phyloP scores from a whole-genome alignment of 2,329 filamentous ascomycete species.

The Sporothrix brunneoviolacea region DNA sequence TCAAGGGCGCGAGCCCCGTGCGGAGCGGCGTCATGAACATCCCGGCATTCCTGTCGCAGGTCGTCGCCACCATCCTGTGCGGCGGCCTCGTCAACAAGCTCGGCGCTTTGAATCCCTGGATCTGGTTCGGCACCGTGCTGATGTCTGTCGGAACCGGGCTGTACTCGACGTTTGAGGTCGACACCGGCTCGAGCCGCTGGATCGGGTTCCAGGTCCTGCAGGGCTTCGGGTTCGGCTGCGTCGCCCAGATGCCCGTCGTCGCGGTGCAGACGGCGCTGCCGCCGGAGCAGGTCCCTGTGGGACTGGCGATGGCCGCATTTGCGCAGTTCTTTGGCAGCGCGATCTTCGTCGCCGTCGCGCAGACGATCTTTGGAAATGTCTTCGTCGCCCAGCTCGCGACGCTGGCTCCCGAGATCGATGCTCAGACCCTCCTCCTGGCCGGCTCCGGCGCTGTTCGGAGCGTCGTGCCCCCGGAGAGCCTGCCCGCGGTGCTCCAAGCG shows the following conservation, averaged over 20 bases:
- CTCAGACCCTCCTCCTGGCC: background rate
- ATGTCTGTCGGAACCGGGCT: conserved; percentile 42
- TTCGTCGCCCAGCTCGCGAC: conserved; percentile 32
- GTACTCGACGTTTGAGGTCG: conserved; percentile 42
- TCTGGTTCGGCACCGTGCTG: conserved; percentile 31
- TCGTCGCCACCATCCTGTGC: conserved; percentile 19
- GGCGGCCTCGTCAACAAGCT: conserved; percentile 22
- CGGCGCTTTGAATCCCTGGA: conserved; percentile 12
- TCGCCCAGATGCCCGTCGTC: conserved; percentile 39
- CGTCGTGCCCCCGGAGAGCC: background rate
- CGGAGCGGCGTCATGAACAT: conserved; percentile 21
- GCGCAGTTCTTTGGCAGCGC: conserved; percentile 59
- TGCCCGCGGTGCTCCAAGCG: background rate
- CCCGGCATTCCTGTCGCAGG: conserved; percentile 23
- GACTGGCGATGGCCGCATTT: conserved; percentile 47
- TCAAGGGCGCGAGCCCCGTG: no score
- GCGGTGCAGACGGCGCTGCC: conserved; percentile 45
- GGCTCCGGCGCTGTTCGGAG: conserved; percentile 2
- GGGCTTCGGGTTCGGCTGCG: conserved; percentile 37
- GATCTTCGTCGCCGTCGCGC: conserved; percentile 37
- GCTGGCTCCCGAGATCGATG: background rate
- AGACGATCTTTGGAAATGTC: conserved; percentile 61
- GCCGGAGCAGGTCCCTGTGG: conserved; percentile 40
- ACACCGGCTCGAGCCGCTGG: conserved; percentile 41
- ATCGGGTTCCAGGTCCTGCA: conserved; percentile 50